Percentiles rank a stretch among this genome's conserved stretches.
Conservation (phyloP, 305 asterid genomes). For the Striga hermonthica region DNA sequence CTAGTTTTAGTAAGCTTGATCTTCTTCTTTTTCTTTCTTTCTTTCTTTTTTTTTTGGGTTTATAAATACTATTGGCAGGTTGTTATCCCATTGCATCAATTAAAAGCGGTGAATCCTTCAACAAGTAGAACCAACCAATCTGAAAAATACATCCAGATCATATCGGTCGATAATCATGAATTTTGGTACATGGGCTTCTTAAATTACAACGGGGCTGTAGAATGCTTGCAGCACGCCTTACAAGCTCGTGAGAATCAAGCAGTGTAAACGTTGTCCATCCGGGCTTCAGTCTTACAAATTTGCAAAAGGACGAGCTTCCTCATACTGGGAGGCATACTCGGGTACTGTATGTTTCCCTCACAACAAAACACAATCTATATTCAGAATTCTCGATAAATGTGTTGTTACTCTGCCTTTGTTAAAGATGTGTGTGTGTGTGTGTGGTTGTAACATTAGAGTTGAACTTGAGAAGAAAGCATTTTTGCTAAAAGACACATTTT, state of each 20-base stretch:
- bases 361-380: neutral
- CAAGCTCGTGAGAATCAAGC: slow-evolving; percentile 42
- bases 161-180: slow-evolving; percentile 89
- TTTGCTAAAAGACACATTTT: neutral
- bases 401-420: neutral
- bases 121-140: slow-evolving; percentile 65
- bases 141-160: slow-evolving; percentile 82
- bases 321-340: neutral
- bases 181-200: slow-evolving; percentile 97
- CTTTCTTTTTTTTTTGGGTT: no score
- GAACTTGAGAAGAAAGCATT: neutral
- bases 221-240: slow-evolving; percentile 58
- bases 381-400: neutral
- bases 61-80: slow-evolving; percentile 48
- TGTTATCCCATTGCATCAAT: slow-evolving; percentile 90
- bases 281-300: slow-evolving; percentile 7
- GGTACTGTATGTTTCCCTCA: neutral
- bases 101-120: slow-evolving; percentile 85
- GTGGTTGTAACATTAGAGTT: neutral
- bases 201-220: slow-evolving; percentile 66
- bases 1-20: neutral
- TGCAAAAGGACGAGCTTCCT: slow-evolving; percentile 21
- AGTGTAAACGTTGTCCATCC: slow-evolving; percentile 38
- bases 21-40: no score
- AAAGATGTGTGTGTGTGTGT: neutral